Percentiles rank a stretch among this genome's conserved stretches.
phyloP scores from a whole-genome alignment of 495 filamentous ascomycete genomes.

The Annulohypoxylon stygium region DNA sequence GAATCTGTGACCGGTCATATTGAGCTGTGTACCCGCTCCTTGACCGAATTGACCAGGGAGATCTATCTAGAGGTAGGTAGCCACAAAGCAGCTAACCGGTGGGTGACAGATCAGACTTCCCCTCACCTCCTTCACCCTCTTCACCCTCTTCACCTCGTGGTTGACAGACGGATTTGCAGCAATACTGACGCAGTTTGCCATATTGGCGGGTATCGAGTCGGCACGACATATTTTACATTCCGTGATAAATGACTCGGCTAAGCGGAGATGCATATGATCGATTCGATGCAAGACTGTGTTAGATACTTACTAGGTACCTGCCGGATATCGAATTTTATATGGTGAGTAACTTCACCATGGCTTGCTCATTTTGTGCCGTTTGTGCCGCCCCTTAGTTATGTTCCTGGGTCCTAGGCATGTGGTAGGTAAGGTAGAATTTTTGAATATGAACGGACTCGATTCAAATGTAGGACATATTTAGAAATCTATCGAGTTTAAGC shows the following conservation, averaged over 20 bases:
- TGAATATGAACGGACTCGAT: too few relatives aligned
- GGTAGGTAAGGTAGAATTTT: too few relatives aligned
- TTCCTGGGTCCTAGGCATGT: too few relatives aligned
- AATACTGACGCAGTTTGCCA: conserved; percentile 29
- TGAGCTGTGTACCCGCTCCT: conserved; percentile 19
- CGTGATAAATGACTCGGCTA: conserved; percentile 3
- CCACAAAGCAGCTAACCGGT: conserved; percentile 21
- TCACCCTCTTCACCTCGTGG: conserved; percentile 12
- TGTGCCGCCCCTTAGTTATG: too few relatives aligned
- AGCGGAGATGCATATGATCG: neutral
- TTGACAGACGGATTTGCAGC: conserved; percentile 24
- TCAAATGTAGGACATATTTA: too few relatives aligned
- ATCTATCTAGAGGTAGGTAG: conserved; percentile 15
- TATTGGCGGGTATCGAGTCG: conserved; percentile 7
- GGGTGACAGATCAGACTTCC: conserved; percentile 20
- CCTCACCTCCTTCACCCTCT: neutral
- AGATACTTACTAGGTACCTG: neutral
- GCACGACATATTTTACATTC: conserved; percentile 5
- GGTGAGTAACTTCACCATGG: neutral
- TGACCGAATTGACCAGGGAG: conserved; percentile 25
- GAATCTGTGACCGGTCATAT: conserved; percentile 18
- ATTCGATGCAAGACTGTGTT: neutral
- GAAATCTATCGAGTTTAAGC: too few relatives aligned
- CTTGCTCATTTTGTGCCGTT: neutral
- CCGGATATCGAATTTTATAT: neutral